Base-by-base conservation (phyloP, 2,329 filamentous ascomycete species). In the Cryphonectria parasitica region DNA sequence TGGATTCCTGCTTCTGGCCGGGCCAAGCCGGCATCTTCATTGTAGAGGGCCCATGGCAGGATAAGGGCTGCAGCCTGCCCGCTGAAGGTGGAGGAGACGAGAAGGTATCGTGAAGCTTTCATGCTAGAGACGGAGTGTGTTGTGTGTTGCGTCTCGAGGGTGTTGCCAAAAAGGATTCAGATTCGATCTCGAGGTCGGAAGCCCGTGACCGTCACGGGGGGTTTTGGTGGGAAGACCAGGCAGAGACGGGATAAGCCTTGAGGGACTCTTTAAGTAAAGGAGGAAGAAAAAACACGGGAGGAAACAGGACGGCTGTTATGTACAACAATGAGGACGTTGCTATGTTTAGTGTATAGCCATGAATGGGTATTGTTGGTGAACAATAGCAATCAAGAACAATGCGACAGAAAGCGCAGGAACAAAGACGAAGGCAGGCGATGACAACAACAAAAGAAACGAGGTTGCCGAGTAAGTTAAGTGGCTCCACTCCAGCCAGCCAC, bases 401-500 rank as follows among this genome's bases (percentile, higher is more conserved):
- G 28, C 2, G 52, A 28, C 1, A 66, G 31, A 45, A 62, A 10
- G 56, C 54, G 22, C 31, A 67, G 8, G 56, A 41, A 45, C 15
- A 34, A 7, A 45, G 34, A n/a, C 56, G 49, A 67, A 63, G 6
- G 6, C 5, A 3, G 17, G 17, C 43, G 17, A 45, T 22, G 45
- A 49, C 19, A 22, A n/a, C 19, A 49, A 49, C 19, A 49, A 39
- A 11, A 39, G n/a, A 54, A 70, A 67, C 43, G 54, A 49, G 65
- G 64, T 68, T 62, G 69, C 67, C 63, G 63, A 66, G 31, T 10
- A 34, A 15, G 19, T 61, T 61, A 39, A 31, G 60, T 60, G 69
- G 69, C 43, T 67, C 68, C 68, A 54, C 31, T 66, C 64, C 64
- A 66, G 64, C 64, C 64, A 66, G 64, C 64, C 64, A 66, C 64